phyloP scores from a whole-genome alignment of 352 stramenopile genomes.

The Pythium angustatum region DNA sequence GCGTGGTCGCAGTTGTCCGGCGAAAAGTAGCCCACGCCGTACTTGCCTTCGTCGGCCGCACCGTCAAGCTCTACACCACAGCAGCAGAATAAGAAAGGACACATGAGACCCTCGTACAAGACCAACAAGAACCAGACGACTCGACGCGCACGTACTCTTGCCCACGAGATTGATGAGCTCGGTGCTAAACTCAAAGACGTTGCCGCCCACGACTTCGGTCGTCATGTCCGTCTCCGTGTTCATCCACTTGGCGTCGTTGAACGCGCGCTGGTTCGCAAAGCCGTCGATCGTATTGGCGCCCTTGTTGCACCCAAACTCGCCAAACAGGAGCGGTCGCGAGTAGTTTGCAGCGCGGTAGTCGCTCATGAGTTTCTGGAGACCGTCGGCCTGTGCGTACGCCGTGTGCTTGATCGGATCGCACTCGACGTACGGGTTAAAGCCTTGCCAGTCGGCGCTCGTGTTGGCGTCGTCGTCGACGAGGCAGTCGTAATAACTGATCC shows the following conservation, averaged over 20 bases:
- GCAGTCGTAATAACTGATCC: constrained; percentile 66
- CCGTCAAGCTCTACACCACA: constrained; percentile 27
- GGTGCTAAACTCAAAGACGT: constrained; percentile 73
- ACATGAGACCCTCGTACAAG: neutral
- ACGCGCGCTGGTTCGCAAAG: constrained; percentile 62
- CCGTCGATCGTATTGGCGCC: constrained; percentile 65
- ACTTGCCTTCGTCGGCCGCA: constrained; percentile 54
- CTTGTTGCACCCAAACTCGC: constrained; percentile 76
- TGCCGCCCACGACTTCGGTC: constrained; percentile 61
- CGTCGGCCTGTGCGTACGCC: constrained; percentile 54
- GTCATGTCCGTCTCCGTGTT: constrained; percentile 73
- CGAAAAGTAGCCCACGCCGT: constrained; percentile 72
- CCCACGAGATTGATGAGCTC: constrained; percentile 48
- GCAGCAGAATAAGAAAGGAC: neutral
- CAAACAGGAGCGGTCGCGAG: constrained; percentile 68
- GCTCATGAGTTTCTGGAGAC: constrained; percentile 60
- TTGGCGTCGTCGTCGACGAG: constrained; percentile 53
- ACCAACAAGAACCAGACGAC: too few relatives aligned
- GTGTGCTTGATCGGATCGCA: constrained; percentile 53
- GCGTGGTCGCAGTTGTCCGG: constrained; percentile 71
- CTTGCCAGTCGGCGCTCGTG: constrained; percentile 47
- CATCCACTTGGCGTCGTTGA: constrained; percentile 41
- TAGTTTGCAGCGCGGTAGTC: constrained; percentile 53
- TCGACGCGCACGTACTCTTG: constrained; percentile 28
- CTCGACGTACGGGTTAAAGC: constrained; percentile 62